Evolutionary conservation across 306 rosid species (phyloP), one percentile per base, ranked within the genome.

Genomic region (Castanopsis chinensis): DNA sequence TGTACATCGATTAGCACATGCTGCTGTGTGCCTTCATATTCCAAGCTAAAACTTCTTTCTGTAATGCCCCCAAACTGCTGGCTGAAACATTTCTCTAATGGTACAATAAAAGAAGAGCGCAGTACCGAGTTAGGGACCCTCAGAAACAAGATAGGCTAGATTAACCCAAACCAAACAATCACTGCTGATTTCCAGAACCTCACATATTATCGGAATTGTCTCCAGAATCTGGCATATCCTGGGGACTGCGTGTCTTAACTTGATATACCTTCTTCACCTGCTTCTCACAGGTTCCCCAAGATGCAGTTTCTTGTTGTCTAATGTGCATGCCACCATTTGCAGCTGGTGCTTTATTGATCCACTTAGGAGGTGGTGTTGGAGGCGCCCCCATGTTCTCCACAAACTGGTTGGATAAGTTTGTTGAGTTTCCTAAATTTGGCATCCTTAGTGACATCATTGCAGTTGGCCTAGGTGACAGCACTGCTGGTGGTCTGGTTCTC

Each of bases 291-390:
- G 81, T 72, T 80, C 80, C 87, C 30, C 88, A 92, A 15, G 59
- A 9, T 37, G 82, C 80, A 74, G 76, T 77, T 84, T 90, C 98
- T 82, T 81, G 94, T 81, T 82, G 90, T 83, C 88, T 76, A 56
- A 30, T 43, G 80, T 82, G 59, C 67, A 88, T 74, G 79, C 91
- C 82, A 41, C 84, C 94, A 81, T 85, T 90, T 4, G 71, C 72
- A 76, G 74, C 64, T 6, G 89, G 89, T 45, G 72, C 86, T 78
- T 78, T 93, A 55, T 85, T 86, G 75, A 91, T 84, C 99, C 99
- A 95, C 64, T 90, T 91, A 56, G 94, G 88, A 60, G 99, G 98
- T 15, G 98, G 98, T 55, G 82, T 77, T 28, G 98, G 98, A 85
- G 91, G 97, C 45, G 64, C 10, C 37, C 86, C 88, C 43, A 69